Evolutionary conservation across 768 basidiomycete genomes (phyloP), one percentile per base, ranked within the genome.

Genomic region (Boletus pseudopeckii): DNA sequence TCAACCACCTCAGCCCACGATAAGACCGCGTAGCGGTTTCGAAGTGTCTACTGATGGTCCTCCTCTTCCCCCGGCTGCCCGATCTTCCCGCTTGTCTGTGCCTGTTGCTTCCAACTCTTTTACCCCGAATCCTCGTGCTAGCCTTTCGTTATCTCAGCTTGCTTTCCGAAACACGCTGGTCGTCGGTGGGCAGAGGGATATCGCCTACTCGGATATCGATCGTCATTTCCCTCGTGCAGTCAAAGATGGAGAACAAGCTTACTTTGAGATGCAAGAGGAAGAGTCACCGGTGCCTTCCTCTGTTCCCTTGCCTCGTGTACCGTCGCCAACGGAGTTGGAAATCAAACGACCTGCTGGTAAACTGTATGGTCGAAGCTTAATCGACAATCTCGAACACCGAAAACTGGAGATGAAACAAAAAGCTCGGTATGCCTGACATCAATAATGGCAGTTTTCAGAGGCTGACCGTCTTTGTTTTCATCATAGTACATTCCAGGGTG

Each of bases 341-440:
- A 53, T 54, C 49, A 70, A 62, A 49, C 78, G 86, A n/a, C 82
- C 84, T 14, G 76, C 88, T n/a, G 92, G 92, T 22, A 92, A 84
- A 73, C 70, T 95, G 26, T 94, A 83, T 64, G 93, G 93, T 22
- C 85, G 84, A 64, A 95, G 90, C 70, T 77, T 97, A 50, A 94
- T 97, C 63, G 94, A 97, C 66, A 86, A 92, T 66, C 77, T 97
- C 10, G 92, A 96, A 67, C 77, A 75, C 17, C 80, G 93, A 44
- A 96, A 97, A 65, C 80, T 83, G 14, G 80, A 83, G 58, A 88
- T 94, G 83, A 85, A 86, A 59, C 82, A 78, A 55, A 93, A 86
- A 70, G 84, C 91, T 70, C 80, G 94, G 94, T 94, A 73, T 60
- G 76, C 59, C n/a, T 33, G 11, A 37, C 11, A 49, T 41, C 38